Conservation (phyloP, 1,284 basidiomycete genomes). For the Cutaneotrichosporon spelunceum region DNA sequence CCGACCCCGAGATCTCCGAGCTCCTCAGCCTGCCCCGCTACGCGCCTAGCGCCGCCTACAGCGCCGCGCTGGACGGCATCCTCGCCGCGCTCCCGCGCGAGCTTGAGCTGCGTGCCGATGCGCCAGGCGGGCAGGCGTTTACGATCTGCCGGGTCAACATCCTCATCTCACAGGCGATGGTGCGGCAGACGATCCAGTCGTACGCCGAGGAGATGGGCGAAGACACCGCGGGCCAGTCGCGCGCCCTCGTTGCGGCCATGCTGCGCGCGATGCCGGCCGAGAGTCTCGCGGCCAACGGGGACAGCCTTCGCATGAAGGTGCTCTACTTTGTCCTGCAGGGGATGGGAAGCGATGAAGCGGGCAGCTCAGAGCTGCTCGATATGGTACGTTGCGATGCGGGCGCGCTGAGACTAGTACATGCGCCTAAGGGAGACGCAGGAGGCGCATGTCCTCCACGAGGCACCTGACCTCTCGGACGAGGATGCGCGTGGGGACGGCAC, state of each 20-base stretch:
- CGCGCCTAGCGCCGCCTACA: not conserved
- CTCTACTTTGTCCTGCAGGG: not conserved
- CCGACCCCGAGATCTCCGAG: not conserved
- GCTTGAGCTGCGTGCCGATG: not conserved
- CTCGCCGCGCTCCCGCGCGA: not conserved
- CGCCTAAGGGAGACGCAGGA: not conserved
- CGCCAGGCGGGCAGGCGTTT: not conserved
- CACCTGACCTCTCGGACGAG: not conserved
- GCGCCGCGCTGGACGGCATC: not conserved
- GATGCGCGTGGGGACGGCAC: not conserved
- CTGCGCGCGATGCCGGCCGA: not conserved
- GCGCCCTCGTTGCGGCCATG: not conserved
- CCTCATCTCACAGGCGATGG: slow-evolving; percentile 2
- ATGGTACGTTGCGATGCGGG: not conserved
- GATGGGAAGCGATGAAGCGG: not conserved
- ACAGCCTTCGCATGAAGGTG: slow-evolving; percentile 2
- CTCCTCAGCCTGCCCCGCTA: not conserved
- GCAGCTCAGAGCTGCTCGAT: not conserved
- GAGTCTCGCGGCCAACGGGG: not conserved
- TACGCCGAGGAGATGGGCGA: not conserved
- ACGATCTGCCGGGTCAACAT: slow-evolving; percentile 5
- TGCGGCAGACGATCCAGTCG: not conserved
- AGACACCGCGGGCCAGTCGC: not conserved
- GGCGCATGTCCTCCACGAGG: slow-evolving; percentile 1
- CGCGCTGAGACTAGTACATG: not conserved